phyloP scores from a whole-genome alignment of 2,329 filamentous ascomycete genomes.

The Neurospora sp. region DNA sequence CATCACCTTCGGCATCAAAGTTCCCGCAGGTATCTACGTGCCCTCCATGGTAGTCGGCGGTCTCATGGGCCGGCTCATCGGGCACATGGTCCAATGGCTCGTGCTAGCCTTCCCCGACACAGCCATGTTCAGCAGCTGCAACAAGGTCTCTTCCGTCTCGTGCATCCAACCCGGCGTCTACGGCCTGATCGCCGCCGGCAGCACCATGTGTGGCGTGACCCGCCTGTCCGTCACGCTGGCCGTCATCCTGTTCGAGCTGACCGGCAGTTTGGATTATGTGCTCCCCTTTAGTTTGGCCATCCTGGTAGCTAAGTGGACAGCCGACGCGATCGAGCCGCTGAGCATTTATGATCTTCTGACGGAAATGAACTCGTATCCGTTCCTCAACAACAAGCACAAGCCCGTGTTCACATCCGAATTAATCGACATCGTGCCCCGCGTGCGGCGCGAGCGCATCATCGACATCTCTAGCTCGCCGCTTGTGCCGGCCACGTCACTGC shows the following conservation, averaged over 20 bases:
- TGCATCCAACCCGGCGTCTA: slow-evolving; percentile 98
- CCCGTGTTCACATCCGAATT: slow-evolving; percentile 84
- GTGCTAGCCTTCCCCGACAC: slow-evolving; percentile 65
- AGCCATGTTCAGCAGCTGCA: slow-evolving; percentile 66
- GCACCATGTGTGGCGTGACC: slow-evolving; percentile 97
- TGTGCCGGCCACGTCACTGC: slow-evolving; percentile 66
- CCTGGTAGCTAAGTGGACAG: slow-evolving; percentile 95
- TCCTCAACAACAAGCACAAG: slow-evolving; percentile 92
- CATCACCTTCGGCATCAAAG: slow-evolving; percentile 91
- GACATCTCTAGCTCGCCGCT: slow-evolving; percentile 79
- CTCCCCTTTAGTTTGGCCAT: slow-evolving; percentile 89
- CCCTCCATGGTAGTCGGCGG: slow-evolving; percentile 98
- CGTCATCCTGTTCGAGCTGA: slow-evolving; percentile 92
- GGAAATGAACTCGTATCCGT: slow-evolving; percentile 95
- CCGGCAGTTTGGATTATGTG: slow-evolving; percentile 89
- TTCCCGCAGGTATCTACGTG: slow-evolving; percentile 94
- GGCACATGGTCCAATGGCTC: slow-evolving; percentile 74
- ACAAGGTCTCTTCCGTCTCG: slow-evolving; percentile 58
- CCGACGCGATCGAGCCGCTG: slow-evolving; percentile 85
- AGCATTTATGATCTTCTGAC: slow-evolving; percentile 95
- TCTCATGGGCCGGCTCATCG: slow-evolving; percentile 78
- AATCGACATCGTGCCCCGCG: slow-evolving; percentile 71
- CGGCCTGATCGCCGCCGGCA: slow-evolving; percentile 84
- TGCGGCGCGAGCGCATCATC: slow-evolving; percentile 69
- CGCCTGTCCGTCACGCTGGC: slow-evolving; percentile 86